Evolutionary conservation across 768 basidiomycete genomes (phyloP).

Genomic region (Boletus huronensis): DNA sequence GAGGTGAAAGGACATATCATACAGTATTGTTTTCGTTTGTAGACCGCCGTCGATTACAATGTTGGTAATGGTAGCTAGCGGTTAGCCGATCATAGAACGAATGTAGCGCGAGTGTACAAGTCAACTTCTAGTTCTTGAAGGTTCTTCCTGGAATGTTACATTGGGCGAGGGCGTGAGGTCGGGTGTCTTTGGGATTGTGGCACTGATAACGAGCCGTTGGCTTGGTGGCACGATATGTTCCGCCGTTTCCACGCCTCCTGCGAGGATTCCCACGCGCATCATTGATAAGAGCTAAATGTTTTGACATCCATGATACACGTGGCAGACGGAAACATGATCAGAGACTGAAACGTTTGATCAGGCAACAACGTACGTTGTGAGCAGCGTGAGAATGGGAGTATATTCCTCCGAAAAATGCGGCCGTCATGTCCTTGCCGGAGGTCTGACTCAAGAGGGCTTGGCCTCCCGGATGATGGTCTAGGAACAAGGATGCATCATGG

Average conservation of each 20-base stretch:
- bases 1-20: neutral
- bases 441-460: conserved; percentile 49
- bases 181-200: conserved; percentile 7
- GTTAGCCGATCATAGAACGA: conserved; percentile 15
- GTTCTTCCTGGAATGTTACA: neutral
- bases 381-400: conserved; percentile 84
- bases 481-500: conserved; percentile 74
- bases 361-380: conserved; percentile 53
- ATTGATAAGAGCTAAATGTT: conserved; percentile 56
- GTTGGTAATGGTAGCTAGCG: conserved; percentile 1
- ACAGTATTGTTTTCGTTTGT: conserved; percentile 2
- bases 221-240: conserved; percentile 45
- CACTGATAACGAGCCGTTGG: conserved; percentile 36
- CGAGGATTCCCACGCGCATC: conserved; percentile 70
- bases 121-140: neutral
- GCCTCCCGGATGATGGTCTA: conserved; percentile 81
- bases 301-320: neutral
- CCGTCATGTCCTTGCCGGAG: conserved; percentile 80
- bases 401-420: conserved; percentile 81
- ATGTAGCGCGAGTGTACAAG: neutral
- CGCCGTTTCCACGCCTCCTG: conserved; percentile 57
- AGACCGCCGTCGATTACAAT: neutral
- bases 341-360: neutral
- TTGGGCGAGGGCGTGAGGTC: neutral
- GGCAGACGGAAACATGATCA: conserved; percentile 4